Conservation (phyloP, 169 alveolate genomes). For the Cryptosporidium parvum region DNA sequence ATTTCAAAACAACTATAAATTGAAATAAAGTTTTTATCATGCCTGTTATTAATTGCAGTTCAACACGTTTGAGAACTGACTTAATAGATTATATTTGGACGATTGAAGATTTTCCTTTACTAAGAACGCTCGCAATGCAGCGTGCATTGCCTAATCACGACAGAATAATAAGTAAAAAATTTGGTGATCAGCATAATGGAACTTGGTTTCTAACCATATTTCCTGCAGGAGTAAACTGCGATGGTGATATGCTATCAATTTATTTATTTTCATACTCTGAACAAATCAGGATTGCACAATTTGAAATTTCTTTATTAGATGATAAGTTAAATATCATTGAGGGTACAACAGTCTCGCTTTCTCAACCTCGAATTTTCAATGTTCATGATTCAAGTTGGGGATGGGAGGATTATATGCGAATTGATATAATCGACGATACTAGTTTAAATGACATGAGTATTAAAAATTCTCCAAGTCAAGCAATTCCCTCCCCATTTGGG, state of each 20-base stretch:
- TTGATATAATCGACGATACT: slow-evolving; percentile 2
- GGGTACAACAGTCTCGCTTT: slow-evolving; percentile 51
- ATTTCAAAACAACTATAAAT: neutral
- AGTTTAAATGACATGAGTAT: neutral
- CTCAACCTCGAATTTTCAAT: slow-evolving; percentile 62
- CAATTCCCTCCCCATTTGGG: slow-evolving; percentile 36
- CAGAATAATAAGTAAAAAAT: slow-evolving; percentile 60
- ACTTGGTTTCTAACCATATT: slow-evolving; percentile 60
- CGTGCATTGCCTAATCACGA: slow-evolving; percentile 73
- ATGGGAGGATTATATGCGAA: slow-evolving; percentile 70
- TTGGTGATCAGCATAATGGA: slow-evolving; percentile 62
- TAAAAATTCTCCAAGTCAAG: neutral
- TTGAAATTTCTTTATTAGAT: slow-evolving; percentile 56
- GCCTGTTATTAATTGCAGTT: slow-evolving; percentile 29
- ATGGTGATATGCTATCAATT: slow-evolving; percentile 36
- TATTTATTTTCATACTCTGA: slow-evolving; percentile 58
- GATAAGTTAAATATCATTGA: slow-evolving; percentile 9
- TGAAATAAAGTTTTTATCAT: slow-evolving; percentile 1
- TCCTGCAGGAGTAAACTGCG: slow-evolving; percentile 74
- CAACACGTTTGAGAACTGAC: slow-evolving; percentile 31
- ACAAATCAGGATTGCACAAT: slow-evolving; percentile 34
- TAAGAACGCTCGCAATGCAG: slow-evolving; percentile 42
- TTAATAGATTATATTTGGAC: slow-evolving; percentile 47
- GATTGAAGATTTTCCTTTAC: slow-evolving; percentile 69
- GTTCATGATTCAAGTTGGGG: slow-evolving; percentile 69